phyloP scores from a whole-genome alignment of 2,329 filamentous ascomycete species.

The Talaromyces sp. region DNA sequence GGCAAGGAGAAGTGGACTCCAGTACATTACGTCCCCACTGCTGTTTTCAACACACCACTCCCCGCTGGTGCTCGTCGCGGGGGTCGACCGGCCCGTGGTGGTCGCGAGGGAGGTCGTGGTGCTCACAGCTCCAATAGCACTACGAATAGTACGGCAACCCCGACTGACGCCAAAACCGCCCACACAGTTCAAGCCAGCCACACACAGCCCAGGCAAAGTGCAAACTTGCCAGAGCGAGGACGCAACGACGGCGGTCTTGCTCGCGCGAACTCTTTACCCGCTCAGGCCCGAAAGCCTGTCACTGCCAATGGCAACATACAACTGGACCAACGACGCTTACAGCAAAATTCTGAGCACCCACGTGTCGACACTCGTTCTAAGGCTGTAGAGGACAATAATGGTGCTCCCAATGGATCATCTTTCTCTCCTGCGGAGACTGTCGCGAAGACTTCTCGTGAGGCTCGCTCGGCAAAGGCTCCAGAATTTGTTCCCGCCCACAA shows the following conservation, averaged over 20 bases:
- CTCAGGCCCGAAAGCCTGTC: conserved; percentile 34
- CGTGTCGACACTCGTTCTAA: conserved; percentile 29
- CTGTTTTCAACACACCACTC: conserved; percentile 81
- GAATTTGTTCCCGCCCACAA: conserved; percentile 28
- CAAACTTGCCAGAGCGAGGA: conserved; percentile 31
- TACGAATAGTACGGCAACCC: conserved; percentile 20
- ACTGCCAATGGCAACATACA: conserved; percentile 31
- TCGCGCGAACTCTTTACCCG: conserved; percentile 41
- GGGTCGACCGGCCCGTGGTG: conserved; percentile 54
- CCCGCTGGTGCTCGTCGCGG: conserved; percentile 50
- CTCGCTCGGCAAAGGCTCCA: conserved; percentile 34
- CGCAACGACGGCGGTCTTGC: conserved; percentile 34
- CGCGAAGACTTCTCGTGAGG: conserved; percentile 32
- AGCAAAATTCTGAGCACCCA: conserved; percentile 31
- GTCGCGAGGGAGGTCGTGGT: conserved; percentile 49
- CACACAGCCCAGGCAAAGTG: conserved; percentile 29
- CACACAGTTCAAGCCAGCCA: conserved; percentile 28
- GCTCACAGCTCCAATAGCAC: conserved; percentile 33
- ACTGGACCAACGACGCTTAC: conserved; percentile 32
- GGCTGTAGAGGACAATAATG: conserved; percentile 30
- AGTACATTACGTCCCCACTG: conserved; percentile 76
- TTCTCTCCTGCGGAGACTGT: conserved; percentile 29
- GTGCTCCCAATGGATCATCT: conserved; percentile 27
- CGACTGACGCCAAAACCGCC: conserved; percentile 24
- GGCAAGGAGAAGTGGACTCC: conserved; percentile 82